Base-by-base conservation (phyloP, 139 green algal species). In the Haematococcus lacustris region DNA sequence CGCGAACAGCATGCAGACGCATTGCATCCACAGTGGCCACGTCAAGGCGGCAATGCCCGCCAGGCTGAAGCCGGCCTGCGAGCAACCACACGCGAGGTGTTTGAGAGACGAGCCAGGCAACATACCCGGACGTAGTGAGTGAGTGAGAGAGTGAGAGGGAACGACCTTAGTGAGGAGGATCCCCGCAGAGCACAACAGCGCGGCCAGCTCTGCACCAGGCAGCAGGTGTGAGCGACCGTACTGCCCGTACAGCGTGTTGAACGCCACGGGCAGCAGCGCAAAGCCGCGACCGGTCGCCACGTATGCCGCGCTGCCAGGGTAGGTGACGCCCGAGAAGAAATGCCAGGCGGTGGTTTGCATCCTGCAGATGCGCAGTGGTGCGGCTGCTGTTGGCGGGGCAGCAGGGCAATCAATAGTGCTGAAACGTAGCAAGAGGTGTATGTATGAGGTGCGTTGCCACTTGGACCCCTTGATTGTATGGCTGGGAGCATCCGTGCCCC, bases 221-320 rank as follows among this genome's bases (percentile, higher is more conserved):
- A 87, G 88, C 33, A 92, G 70, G 73, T 92, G 87, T 47, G 50
- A 78, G 72, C 85, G 71, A 34, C 72, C 72, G 68, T 90, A 88
- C 64, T 74, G 51, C 33, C 39, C 67, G 68, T 71, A 78, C 26
- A 80, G 61, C 51, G 78, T 84, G 50, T 84, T 83, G 70, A 88
- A 89, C n/a, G 86, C 68, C 43, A 78, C 82, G 77, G 94, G 84
- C 63, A 77, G 78, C 66, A 92, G 66, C 23, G 88, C 82, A 68
- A 91, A 94, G 57, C 88, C 89, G 53, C 89, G 80, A 30, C 90
- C 89, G 30, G 89, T 91, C 60, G 82, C 73, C 30, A 92, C 83
- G 82, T 95, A 95, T 73, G 83, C 70, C 38, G 86, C 89, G 28
- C 80, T 78, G 50, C 84, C 81, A 9, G 53, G 53, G 47, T 86